Evolutionary conservation across 177 flowering plant species (phyloP).

Genomic region (Vitis hybrid): DNA sequence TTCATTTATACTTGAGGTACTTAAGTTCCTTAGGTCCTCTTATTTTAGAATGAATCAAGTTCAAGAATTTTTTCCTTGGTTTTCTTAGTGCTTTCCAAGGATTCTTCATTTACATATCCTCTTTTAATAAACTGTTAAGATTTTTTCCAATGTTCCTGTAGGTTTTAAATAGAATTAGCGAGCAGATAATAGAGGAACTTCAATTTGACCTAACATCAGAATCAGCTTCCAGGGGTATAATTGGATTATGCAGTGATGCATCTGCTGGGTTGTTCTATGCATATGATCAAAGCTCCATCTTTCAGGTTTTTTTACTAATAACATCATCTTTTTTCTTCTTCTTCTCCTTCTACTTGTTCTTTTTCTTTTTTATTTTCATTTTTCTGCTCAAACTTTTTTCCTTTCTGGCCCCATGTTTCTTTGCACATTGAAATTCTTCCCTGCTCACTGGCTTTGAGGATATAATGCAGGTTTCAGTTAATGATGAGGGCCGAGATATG

Average conservation of each 20-base stretch:
- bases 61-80: not conserved
- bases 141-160: conserved; percentile 24
- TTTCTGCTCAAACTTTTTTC: not conserved
- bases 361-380: not conserved
- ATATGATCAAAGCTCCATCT: conserved; percentile 90
- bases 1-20: not conserved
- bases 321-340: not conserved
- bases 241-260: conserved; percentile 98
- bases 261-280: conserved; percentile 98
- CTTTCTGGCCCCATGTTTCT: not conserved
- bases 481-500: conserved; percentile 98
- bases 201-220: conserved; percentile 84
- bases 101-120: not conserved
- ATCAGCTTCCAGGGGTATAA: conserved; percentile 72
- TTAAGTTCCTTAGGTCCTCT: conserved; percentile 1
- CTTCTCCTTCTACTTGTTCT: not conserved
- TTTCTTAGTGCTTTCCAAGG: not conserved
- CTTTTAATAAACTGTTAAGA: not conserved
- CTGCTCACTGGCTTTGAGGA: conserved; percentile 10
- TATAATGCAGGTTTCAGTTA: conserved; percentile 75
- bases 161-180: conserved; percentile 95
- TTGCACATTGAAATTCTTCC: not conserved
- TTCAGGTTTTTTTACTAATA: conserved; percentile 61
- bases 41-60: not conserved
- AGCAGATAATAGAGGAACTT: conserved; percentile 90